Conservation (phyloP, 75 land plant species). For the Cryptomeria japonica region DNA sequence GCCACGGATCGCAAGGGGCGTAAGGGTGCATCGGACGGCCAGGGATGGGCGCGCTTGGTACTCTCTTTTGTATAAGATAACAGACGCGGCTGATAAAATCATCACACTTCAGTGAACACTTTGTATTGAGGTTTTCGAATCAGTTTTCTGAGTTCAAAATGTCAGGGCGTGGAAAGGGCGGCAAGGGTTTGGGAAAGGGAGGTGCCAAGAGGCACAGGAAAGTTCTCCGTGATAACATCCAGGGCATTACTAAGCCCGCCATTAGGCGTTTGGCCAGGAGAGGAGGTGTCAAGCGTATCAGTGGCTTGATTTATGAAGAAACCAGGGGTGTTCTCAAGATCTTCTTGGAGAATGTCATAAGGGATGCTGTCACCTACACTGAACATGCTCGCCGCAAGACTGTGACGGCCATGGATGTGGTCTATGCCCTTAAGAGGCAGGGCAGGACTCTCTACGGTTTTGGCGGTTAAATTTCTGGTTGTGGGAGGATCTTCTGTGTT, state of each 20-base stretch:
- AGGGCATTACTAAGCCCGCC: neutral
- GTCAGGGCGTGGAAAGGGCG: constrained; percentile 44
- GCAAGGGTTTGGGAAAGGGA: constrained; percentile 41
- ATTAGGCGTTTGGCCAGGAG: constrained; percentile 11
- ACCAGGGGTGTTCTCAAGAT: constrained; percentile 14
- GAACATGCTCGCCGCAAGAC: constrained; percentile 45
- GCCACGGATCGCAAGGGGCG: neutral
- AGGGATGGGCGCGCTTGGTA: neutral
- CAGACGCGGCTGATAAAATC: neutral
- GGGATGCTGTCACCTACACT: constrained; percentile 22
- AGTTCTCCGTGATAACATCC: constrained; percentile 2
- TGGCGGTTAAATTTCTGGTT: constrained; percentile 5
- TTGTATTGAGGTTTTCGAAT: too few relatives aligned
- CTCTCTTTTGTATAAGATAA: neutral
- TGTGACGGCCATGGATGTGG: constrained; percentile 43
- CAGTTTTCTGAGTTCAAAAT: neutral
- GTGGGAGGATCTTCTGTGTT: too few relatives aligned
- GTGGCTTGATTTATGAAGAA: constrained; percentile 15
- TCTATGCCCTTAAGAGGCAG: constrained; percentile 37
- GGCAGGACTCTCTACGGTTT: constrained; percentile 20
- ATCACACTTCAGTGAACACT: too few relatives aligned
- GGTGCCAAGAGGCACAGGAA: constrained; percentile 32
- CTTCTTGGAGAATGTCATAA: constrained; percentile 20
- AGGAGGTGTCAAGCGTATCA: constrained; percentile 19
- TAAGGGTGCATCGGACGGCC: neutral